phyloP scores from a whole-genome alignment of 345 rosid species.

The Syzygium aqueum region DNA sequence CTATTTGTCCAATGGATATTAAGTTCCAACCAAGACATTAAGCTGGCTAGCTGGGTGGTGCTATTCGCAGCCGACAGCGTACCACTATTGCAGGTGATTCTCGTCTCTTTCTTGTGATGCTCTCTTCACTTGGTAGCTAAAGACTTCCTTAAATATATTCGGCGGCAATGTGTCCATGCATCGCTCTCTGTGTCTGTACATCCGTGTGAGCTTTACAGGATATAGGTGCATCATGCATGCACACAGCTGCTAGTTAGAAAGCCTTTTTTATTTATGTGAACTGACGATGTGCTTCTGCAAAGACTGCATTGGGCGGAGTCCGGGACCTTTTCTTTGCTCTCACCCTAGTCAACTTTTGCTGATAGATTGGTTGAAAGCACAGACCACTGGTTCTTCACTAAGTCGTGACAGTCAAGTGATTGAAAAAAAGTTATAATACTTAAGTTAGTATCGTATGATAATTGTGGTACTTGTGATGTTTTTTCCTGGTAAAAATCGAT shows the following conservation, averaged over 20 bases:
- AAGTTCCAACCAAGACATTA: constrained; percentile 70
- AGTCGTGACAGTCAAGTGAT: too few relatives aligned
- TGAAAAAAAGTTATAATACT: too few relatives aligned
- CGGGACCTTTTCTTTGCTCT: neutral
- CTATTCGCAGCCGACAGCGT: constrained; percentile 94
- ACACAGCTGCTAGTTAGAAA: neutral
- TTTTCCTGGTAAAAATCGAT: too few relatives aligned
- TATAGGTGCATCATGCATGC: neutral
- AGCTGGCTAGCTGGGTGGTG: constrained; percentile 78
- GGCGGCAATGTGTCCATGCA: neutral
- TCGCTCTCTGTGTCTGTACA: neutral
- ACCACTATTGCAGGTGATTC: constrained; percentile 73
- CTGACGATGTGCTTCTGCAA: neutral
- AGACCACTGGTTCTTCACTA: neutral
- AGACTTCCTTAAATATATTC: neutral
- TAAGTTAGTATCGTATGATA: too few relatives aligned
- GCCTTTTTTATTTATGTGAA: neutral
- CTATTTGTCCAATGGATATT: constrained; percentile 83
- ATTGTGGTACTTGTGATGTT: too few relatives aligned
- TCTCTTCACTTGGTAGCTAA: neutral
- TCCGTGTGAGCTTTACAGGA: neutral
- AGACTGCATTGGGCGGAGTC: neutral
- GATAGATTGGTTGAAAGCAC: neutral
- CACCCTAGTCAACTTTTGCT: neutral
- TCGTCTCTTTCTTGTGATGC: neutral